These are phyloP conservation scores for Chrysanthemum makinoi DNA, from an alignment of 129 eudicot species.

Conservation along the genomic window DNA sequence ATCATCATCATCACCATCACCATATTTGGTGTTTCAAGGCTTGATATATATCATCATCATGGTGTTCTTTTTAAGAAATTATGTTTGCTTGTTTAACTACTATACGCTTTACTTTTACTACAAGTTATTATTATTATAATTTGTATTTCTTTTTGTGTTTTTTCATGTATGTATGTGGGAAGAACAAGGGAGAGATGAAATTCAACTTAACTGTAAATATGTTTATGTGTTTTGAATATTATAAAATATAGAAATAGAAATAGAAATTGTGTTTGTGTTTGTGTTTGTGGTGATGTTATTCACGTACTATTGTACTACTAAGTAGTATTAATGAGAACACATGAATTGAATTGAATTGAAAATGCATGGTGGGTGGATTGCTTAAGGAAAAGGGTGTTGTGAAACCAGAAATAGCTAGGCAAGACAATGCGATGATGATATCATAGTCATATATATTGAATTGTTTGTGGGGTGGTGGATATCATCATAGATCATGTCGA, in stretches of 20 bases:
- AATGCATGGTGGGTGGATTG: slow-evolving; percentile 16
- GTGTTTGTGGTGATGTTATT: neutral
- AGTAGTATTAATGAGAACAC: slow-evolving; percentile 20
- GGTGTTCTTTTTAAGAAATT: neutral
- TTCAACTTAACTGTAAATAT: slow-evolving; percentile 10
- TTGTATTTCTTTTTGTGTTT: slow-evolving; percentile 8
- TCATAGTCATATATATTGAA: too few species aligned
- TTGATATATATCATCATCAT: slow-evolving; percentile 22
- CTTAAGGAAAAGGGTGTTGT: slow-evolving; percentile 12
- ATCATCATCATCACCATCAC: slow-evolving; percentile 40
- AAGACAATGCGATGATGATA: too few species aligned
- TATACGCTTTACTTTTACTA: neutral
- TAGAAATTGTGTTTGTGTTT: neutral
- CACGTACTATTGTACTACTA: neutral
- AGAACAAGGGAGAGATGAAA: neutral
- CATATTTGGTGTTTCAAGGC: slow-evolving; percentile 73
- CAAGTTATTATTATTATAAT: neutral
- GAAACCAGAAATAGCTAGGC: slow-evolving; percentile 16
- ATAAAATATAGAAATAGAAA: neutral
- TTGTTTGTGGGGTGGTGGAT: too few species aligned
- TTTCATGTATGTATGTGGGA: too few species aligned
- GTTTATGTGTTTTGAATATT: neutral
- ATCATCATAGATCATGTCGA: too few species aligned
- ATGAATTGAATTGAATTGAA: slow-evolving; percentile 24
- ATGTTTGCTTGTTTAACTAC: neutral